Conservation (phyloP, 2,329 filamentous ascomycete genomes). For the Dothistroma pini region DNA sequence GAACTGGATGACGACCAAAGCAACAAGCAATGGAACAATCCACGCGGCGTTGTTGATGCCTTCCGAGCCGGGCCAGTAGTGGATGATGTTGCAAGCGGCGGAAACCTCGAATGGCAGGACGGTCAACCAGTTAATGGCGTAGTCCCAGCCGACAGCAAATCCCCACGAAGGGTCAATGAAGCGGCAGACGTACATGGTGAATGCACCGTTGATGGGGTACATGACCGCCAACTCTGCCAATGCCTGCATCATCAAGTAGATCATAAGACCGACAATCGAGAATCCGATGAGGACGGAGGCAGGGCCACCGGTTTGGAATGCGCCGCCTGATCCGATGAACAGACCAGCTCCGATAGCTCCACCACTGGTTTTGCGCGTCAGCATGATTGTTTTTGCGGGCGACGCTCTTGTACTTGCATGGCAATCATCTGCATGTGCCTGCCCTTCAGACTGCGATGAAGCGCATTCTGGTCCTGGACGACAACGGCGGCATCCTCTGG, state of each 20-base stretch:
- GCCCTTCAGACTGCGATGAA: slow-evolving; percentile 31
- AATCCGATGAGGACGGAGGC: slow-evolving; percentile 47
- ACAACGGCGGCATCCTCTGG: slow-evolving; percentile 9
- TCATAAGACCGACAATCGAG: slow-evolving; percentile 37
- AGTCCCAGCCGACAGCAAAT: slow-evolving; percentile 33
- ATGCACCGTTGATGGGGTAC: slow-evolving; percentile 36
- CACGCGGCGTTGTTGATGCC: slow-evolving; percentile 32
- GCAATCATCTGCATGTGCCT: slow-evolving; percentile 39
- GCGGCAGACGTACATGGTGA: slow-evolving; percentile 35
- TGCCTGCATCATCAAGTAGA: slow-evolving; percentile 36
- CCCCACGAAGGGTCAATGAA: slow-evolving; percentile 38
- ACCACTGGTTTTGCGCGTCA: slow-evolving; percentile 11
- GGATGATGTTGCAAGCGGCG: slow-evolving; percentile 31
- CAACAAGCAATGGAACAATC: slow-evolving; percentile 33
- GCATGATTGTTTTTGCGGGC: neutral
- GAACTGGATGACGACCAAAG: slow-evolving; percentile 30
- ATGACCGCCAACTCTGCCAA: slow-evolving; percentile 35
- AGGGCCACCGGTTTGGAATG: slow-evolving; percentile 49
- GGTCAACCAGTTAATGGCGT: slow-evolving; percentile 32
- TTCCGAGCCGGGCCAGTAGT: slow-evolving; percentile 30
- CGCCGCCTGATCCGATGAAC: slow-evolving; percentile 50
- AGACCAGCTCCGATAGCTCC: slow-evolving; percentile 50
- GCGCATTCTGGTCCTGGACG: slow-evolving; percentile 19
- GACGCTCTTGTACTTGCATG: slow-evolving; percentile 20
- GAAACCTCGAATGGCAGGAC: slow-evolving; percentile 34